Evolutionary conservation across 1,284 basidiomycete species (phyloP), one percentile per base, ranked within the genome.

Genomic region (Fistulinella cinereoalba): DNA sequence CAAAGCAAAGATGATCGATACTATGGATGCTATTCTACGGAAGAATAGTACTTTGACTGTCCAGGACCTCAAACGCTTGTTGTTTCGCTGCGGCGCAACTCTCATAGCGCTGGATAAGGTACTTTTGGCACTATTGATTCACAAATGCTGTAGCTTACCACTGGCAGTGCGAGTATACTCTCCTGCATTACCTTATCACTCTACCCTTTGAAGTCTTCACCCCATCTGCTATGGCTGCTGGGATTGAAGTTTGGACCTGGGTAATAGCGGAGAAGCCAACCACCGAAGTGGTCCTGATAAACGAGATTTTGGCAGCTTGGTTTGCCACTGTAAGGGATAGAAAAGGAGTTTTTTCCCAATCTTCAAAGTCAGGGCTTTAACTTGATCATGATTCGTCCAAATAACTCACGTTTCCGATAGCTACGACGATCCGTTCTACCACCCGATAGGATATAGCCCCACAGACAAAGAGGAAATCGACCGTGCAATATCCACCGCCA

Each of bases 241-340:
- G 92, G 1, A 87, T 94, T 41, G 93, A 97, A 64, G 88, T 92
- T 5, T 99, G 97, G 97, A 92, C 90, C 3, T 98, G 95, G 96
- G 76, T 98, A 0, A 90, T 98, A 41, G 84, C 91, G 15, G 90
- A 95, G 61, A 83, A 91, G 46, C 87, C 92, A 1, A 79, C 83
- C 46, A 75, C 88, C 10, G 80, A 82, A 57, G 65, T 85, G 69
- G 78, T 77, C 7, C 68, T 98, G 23, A 88, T 97, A 76, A 76
- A 83, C 11, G 94, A 97, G 61, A 81, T 99, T 46, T 74, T 92
- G 24, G 80, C 87, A 8, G 88, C 89, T 4, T 99, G 97, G 97
- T 77, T 85, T 33, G 77, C 80, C 50, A 92, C 89, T 2, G 88
- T 96, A 52, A 81, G 79, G 52, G 74, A 80, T 32, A 76, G 82